These are phyloP conservation scores for Trichoderma aggressivum DNA, from an alignment of 2,329 filamentous ascomycete species.

Conservation along the genomic window DNA sequence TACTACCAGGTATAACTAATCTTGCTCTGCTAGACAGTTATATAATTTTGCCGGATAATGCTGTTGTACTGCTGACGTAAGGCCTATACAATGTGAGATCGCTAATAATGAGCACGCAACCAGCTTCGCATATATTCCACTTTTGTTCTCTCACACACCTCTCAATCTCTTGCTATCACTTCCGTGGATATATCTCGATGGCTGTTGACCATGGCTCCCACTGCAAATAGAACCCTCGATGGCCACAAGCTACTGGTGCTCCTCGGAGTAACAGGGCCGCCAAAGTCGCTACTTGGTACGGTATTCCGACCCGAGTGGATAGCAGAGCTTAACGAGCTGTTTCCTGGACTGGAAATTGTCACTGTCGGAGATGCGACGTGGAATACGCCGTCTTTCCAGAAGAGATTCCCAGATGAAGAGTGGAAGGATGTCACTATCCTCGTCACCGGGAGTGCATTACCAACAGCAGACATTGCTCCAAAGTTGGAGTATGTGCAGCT, in stretches of 20 bases:
- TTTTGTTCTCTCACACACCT: too few relatives aligned
- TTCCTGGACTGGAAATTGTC: constrained; percentile 44
- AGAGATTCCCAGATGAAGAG: constrained; percentile 33
- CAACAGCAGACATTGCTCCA: constrained; percentile 41
- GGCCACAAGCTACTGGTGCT: constrained; percentile 48
- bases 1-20: too few relatives aligned
- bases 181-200: background rate
- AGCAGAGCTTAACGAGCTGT: constrained; percentile 37
- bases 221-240: constrained; percentile 32
- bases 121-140: too few relatives aligned
- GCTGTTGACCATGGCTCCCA: background rate
- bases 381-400: constrained; percentile 19
- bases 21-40: too few relatives aligned
- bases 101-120: too few relatives aligned
- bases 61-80: too few relatives aligned
- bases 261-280: constrained; percentile 25
- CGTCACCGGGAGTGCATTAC: constrained; percentile 42
- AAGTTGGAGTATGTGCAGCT: constrained; percentile 53
- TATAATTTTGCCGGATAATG: too few relatives aligned
- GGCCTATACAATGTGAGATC: too few relatives aligned
- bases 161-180: too few relatives aligned
- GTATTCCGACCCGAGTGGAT: constrained; percentile 28
- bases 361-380: constrained; percentile 31
- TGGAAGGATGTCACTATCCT: constrained; percentile 51
- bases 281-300: background rate